These are phyloP conservation scores for Pelargonium myrrhifolium DNA, from an alignment of 441 rosid genomes.

Conservation along the genomic window DNA sequence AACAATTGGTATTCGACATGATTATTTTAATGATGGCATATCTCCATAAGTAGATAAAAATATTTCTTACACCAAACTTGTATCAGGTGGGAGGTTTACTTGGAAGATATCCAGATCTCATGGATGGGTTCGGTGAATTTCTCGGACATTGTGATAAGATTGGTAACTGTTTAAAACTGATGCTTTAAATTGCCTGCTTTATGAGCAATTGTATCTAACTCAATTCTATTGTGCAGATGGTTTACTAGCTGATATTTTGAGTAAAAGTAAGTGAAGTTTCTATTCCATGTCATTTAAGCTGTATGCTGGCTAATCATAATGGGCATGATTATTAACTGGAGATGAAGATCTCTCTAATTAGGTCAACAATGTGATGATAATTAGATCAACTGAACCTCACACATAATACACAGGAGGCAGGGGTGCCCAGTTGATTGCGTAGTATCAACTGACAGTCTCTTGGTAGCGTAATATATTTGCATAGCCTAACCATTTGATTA, in stretches of 20 bases:
- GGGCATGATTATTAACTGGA: not conserved
- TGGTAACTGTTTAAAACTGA: slow-evolving; percentile 38
- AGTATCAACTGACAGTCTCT: not conserved
- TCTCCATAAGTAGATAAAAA: slow-evolving; percentile 12
- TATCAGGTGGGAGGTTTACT: slow-evolving; percentile 66
- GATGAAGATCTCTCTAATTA: not conserved
- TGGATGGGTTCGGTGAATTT: slow-evolving; percentile 77
- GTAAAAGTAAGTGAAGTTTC: slow-evolving; percentile 65
- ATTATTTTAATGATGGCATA: not conserved
- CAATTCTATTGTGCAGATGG: slow-evolving; percentile 55
- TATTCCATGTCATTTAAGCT: slow-evolving; percentile 12
- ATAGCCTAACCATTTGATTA: not conserved
- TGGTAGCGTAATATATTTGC: not conserved
- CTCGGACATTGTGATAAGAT: slow-evolving; percentile 77
- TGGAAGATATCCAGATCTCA: slow-evolving; percentile 73
- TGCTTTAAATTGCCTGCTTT: slow-evolving; percentile 21
- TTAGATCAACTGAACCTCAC: not conserved
- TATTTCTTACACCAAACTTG: slow-evolving; percentile 21
- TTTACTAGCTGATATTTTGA: slow-evolving; percentile 71
- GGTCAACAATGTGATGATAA: not conserved
- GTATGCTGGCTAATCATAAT: slow-evolving; percentile 1
- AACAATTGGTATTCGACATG: not conserved
- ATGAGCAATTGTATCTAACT: slow-evolving; percentile 21
- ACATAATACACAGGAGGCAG: not conserved
- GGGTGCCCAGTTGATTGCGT: not conserved